Percentiles rank a stretch among this genome's conserved stretches.
phyloP scores from a whole-genome alignment of 1,284 basidiomycete genomes.

The Testicularia cyperi region DNA sequence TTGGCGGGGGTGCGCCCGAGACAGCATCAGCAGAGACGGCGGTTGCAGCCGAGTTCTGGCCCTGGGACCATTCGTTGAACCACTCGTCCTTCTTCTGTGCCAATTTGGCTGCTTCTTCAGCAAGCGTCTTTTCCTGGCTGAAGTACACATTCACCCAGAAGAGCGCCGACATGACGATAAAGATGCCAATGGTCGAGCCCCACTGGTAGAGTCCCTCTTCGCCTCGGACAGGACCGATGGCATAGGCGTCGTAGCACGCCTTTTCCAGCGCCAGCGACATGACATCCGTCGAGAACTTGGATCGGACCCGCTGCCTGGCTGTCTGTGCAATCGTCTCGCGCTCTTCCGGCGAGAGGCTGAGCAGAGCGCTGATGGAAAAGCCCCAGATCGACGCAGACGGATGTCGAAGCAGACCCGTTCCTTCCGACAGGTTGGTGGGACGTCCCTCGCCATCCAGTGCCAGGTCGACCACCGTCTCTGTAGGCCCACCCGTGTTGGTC shows the following conservation, averaged over 20 bases:
- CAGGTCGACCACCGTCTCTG: slow-evolving; percentile 77
- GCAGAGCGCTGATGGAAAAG: slow-evolving; percentile 22
- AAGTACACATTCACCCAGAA: slow-evolving; percentile 36
- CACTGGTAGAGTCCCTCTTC: slow-evolving; percentile 48
- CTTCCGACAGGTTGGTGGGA: slow-evolving; percentile 16
- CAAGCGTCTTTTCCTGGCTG: slow-evolving; percentile 31
- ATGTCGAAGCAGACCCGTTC: slow-evolving; percentile 43
- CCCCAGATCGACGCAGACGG: slow-evolving; percentile 37
- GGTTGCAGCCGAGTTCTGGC: not conserved
- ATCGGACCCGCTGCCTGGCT: slow-evolving; percentile 16
- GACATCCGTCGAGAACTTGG: slow-evolving; percentile 31
- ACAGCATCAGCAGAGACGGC: not conserved
- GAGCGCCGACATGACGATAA: slow-evolving; percentile 25
- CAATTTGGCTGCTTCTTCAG: slow-evolving; percentile 21
- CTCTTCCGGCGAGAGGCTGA: slow-evolving; percentile 9
- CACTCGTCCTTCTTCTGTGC: slow-evolving; percentile 27
- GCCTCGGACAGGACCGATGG: slow-evolving; percentile 23
- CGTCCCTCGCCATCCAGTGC: slow-evolving; percentile 30
- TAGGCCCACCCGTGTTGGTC: slow-evolving; percentile 85
- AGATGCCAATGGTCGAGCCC: slow-evolving; percentile 19
- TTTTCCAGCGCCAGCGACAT: slow-evolving; percentile 33
- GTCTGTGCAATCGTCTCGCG: slow-evolving; percentile 4
- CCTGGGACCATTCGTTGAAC: slow-evolving; percentile 1
- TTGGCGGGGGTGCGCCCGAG: not conserved
- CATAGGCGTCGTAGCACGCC: slow-evolving; percentile 31